Evolutionary conservation across 2,329 filamentous ascomycete species (phyloP), one percentile per base, ranked within the genome.

Genomic region (Cercospora sojina): DNA sequence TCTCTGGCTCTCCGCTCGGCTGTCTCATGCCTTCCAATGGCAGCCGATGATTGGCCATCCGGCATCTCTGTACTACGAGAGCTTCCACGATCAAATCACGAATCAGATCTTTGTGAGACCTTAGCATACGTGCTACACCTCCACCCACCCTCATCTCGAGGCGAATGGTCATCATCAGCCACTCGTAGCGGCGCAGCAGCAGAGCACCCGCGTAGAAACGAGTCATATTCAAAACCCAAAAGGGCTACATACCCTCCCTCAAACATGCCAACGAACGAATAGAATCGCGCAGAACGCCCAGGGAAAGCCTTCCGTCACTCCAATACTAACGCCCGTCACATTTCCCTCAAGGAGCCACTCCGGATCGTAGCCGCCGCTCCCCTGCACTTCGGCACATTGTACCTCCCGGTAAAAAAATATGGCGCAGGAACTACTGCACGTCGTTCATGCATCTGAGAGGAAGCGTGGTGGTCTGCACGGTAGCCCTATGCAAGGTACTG

Each of bases 401-500:
- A 31, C 51, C 51, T 56, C 31, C 51, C 51, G 25, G 51, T 25
- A 49, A 64, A 65, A 35, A 47, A 31, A 18, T 43, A 60, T 58
- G 49, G 31, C 47, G 53, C 58, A 49, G 38, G 60, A 58, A 64
- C 70, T 70, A 69, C 68, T 68, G 70, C 70, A 69, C 63, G 60
- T 65, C 55, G 51, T 62, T 64, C 67, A 66, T 67, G 65, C 68
- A 69, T 49, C 62, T 61, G 58, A 62, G 53, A 58, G 20, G 12
- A 59, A 35, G 23, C 31, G 35, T 64, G 20, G 53, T 35, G 18
- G 32, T 31, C 47, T 32, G 47, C 35, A 31, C 57, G 66, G 66
- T 64, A 43, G 56, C 47, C 69, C 55, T 67, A 69, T 73, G 72
- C 69, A 74, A 74, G 71, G 70, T 71, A 72, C 70, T 62, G 60